These are phyloP conservation scores for Colletotrichum trifolii DNA, from an alignment of 2,329 filamentous ascomycete genomes.

Conservation along the genomic window DNA sequence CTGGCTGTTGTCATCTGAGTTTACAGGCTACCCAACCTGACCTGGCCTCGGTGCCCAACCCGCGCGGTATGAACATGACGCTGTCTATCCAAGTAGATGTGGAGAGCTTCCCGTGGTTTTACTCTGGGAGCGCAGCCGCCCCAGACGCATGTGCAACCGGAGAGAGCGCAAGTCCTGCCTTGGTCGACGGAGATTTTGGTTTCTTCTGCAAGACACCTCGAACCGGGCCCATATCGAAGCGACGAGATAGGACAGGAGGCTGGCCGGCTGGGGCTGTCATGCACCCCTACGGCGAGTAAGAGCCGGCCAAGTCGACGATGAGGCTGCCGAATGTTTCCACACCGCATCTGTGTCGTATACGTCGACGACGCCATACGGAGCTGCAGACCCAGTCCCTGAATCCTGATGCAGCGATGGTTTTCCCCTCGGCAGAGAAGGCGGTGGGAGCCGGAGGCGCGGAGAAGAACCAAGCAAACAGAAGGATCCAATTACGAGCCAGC, in stretches of 20 bases:
- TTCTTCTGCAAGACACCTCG: slow-evolving; percentile 1
- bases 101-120: slow-evolving; percentile 2
- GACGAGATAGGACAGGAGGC: slow-evolving; percentile 13
- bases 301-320: slow-evolving; percentile 34
- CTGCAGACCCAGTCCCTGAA: background rate
- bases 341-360: slow-evolving; percentile 28
- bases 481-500: background rate
- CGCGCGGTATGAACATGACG: too few species aligned
- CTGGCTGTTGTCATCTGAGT: slow-evolving; percentile 4
- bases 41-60: slow-evolving; percentile 8
- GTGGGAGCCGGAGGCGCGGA: background rate
- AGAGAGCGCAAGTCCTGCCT: slow-evolving; percentile 2
- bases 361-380: slow-evolving; percentile 4
- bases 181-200: too few species aligned
- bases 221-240: slow-evolving; percentile 10
- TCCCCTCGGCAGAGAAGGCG: background rate
- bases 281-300: slow-evolving; percentile 34
- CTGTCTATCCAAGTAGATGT: background rate
- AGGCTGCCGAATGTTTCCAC: slow-evolving; percentile 24
- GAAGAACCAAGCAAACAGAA: slow-evolving; percentile 1
- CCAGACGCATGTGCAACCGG: slow-evolving; percentile 12
- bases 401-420: background rate
- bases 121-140: background rate
- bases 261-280: slow-evolving; percentile 23
- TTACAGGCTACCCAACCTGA: slow-evolving; percentile 13